Conservation (phyloP, 1,284 basidiomycete species). For the Coriolopsis trogii region DNA sequence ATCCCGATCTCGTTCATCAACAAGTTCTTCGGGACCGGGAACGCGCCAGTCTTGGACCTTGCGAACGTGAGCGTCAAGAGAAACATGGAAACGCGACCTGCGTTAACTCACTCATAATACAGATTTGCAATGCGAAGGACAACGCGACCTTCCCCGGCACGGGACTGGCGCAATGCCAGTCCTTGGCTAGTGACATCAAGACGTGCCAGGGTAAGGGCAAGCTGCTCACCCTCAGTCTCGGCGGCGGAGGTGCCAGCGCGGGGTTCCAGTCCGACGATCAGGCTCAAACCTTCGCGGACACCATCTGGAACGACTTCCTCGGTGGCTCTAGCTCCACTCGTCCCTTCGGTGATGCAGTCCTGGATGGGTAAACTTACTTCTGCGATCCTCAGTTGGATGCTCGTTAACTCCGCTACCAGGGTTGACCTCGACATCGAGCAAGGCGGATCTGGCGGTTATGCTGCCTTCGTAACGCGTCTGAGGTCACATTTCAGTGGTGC, state of each 20-base stretch:
- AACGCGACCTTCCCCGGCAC: conserved; percentile 62
- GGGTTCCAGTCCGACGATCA: conserved; percentile 59
- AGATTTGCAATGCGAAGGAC: conserved; percentile 60
- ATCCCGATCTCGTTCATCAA: conserved; percentile 66
- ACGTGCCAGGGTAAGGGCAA: conserved; percentile 67
- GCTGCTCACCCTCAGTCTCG: conserved; percentile 48
- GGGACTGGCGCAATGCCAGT: conserved; percentile 54
- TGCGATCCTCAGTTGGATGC: background rate
- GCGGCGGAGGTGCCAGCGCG: conserved; percentile 40
- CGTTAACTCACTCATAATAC: background rate
- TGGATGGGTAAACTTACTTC: conserved; percentile 57
- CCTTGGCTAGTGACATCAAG: conserved; percentile 56
- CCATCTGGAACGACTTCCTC: conserved; percentile 67
- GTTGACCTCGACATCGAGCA: conserved; percentile 71
- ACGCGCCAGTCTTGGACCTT: conserved; percentile 60
- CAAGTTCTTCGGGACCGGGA: conserved; percentile 60
- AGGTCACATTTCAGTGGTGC: conserved; percentile 52
- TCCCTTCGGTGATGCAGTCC: conserved; percentile 63
- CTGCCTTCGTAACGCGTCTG: conserved; percentile 60
- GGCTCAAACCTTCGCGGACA: conserved; percentile 55
- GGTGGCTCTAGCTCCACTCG: conserved; percentile 58
- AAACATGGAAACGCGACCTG: no score
- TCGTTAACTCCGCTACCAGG: conserved; percentile 34
- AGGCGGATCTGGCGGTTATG: conserved; percentile 56
- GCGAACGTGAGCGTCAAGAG: conserved; percentile 49